Conservation (phyloP, 2,329 filamentous ascomycete species). For the Diplocarpon mali region DNA sequence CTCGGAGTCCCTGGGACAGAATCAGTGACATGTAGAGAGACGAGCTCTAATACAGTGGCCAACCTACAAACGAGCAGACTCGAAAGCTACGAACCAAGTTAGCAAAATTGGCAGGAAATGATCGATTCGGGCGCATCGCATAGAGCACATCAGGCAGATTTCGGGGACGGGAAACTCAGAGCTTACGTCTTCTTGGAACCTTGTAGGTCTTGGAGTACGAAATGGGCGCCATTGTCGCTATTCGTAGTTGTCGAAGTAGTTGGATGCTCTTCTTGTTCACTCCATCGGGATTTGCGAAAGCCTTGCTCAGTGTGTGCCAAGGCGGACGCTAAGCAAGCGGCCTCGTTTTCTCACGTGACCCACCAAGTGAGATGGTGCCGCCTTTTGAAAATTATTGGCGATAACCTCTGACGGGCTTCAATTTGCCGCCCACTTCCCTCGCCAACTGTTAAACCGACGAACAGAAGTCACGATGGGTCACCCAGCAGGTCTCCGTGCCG, state of each 20-base stretch:
- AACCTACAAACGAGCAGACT: constrained; percentile 99
- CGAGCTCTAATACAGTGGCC: constrained; percentile 99
- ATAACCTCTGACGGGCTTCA: too few relatives aligned
- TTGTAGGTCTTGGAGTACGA: constrained; percentile 99
- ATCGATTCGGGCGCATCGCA: neutral
- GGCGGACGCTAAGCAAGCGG: neutral
- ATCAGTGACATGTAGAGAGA: constrained; percentile 93
- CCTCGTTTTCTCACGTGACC: neutral
- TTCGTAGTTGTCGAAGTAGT: constrained; percentile 13
- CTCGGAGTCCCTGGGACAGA: constrained; percentile 80
- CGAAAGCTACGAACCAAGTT: constrained; percentile 58
- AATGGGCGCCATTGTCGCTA: constrained; percentile 38
- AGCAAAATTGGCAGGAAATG: constrained; percentile 23
- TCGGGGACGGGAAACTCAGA: neutral
- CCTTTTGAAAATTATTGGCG: too few relatives aligned
- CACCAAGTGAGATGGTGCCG: neutral
- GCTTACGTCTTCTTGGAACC: constrained; percentile 72
- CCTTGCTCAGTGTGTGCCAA: neutral
- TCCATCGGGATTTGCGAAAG: constrained; percentile 7
- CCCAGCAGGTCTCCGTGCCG: constrained; percentile 75
- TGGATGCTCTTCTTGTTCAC: neutral
- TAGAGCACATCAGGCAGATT: neutral
- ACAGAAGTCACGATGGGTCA: constrained; percentile 39
- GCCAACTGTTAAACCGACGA: neutral
- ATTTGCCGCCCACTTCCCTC: neutral